Percentiles rank a stretch among this genome's conserved stretches.
phyloP scores from a whole-genome alignment of 345 rosid genomes.

The Aurinia saxatilis region DNA sequence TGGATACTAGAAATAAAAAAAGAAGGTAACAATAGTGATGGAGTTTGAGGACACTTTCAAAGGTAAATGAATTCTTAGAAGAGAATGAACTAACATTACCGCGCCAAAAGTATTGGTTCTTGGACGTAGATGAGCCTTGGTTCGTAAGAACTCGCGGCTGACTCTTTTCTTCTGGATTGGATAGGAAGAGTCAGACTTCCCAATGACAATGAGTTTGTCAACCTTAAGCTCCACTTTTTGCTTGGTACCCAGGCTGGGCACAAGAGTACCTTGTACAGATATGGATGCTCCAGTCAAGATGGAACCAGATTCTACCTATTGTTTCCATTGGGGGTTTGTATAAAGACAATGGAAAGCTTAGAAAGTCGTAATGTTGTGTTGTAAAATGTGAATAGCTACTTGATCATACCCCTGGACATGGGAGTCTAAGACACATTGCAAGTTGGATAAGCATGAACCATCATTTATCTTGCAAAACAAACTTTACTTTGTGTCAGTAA shows the following conservation, averaged over 20 bases:
- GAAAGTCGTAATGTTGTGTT: no score
- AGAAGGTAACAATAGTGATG: not conserved
- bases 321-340: no score
- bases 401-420: constrained; percentile 91
- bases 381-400: constrained; percentile 32
- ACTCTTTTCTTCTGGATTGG: constrained; percentile 96
- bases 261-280: constrained; percentile 74
- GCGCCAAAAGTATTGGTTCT: constrained; percentile 96
- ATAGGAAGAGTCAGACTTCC: constrained; percentile 82
- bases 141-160: constrained; percentile 86
- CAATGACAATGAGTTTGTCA: constrained; percentile 71
- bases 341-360: no score
- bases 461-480: constrained; percentile 64
- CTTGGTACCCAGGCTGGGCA: constrained; percentile 83
- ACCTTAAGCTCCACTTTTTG: constrained; percentile 87
- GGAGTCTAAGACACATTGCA: constrained; percentile 86
- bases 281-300: constrained; percentile 79
- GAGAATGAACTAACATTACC: constrained; percentile 37
- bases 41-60: no score
- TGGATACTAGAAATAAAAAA: not conserved
- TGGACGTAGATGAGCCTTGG: constrained; percentile 97
- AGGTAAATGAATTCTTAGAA: not conserved
- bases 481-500: no score
- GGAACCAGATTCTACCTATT: constrained; percentile 78
- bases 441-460: constrained; percentile 86